Evolutionary conservation across 257 asterid species (phyloP), one percentile per base, ranked within the genome.

Genomic region (Hygrophila difformis): DNA sequence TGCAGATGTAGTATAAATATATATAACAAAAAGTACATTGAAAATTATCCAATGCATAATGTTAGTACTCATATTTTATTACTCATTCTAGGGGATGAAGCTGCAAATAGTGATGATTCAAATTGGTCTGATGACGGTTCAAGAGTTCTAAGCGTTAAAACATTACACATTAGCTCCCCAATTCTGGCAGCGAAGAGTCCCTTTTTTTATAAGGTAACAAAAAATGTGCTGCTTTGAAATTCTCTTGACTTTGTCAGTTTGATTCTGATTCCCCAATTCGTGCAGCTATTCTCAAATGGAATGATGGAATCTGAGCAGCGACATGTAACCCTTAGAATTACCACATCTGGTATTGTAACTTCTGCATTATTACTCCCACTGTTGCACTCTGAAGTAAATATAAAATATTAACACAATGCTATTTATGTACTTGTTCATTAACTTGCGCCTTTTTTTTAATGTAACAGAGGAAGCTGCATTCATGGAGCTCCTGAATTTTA

Each of bases 271-370:
- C 49, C 20, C 49, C 12, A 12, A 18, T 16, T 57, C 20, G n/a
- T 73, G 63, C 56, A 89, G 97, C 69, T 84, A 47, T 84, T 89
- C 75, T 85, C 98, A 34, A 85, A 91, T 64, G 98, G 96, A 60
- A 91, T 91, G 94, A 83, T 73, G 82, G 98, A 91, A 66, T 91
- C 98, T 4, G 98, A 91, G 72, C 96, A 85, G 77, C 72, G 98
- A 60, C 93, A 82, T 33, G 96, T 91, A 47, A 82, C 94, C 47
- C 82, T 91, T 46, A 72, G 94, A 67, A 80, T 91, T 53, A 66
- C 64, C 62, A 86, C 81, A 51, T 91, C 98, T 51, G 98, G 98
- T 89, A 76, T 17, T 18, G 12, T 12, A 16, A 4, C 24, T 3
- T n/a, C 18, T 3, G 24, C 31, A 20, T 5, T 5, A 12, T 5